These are phyloP conservation scores for Delitschia confertaspora DNA, from an alignment of 495 filamentous ascomycete genomes.

Conservation along the genomic window DNA sequence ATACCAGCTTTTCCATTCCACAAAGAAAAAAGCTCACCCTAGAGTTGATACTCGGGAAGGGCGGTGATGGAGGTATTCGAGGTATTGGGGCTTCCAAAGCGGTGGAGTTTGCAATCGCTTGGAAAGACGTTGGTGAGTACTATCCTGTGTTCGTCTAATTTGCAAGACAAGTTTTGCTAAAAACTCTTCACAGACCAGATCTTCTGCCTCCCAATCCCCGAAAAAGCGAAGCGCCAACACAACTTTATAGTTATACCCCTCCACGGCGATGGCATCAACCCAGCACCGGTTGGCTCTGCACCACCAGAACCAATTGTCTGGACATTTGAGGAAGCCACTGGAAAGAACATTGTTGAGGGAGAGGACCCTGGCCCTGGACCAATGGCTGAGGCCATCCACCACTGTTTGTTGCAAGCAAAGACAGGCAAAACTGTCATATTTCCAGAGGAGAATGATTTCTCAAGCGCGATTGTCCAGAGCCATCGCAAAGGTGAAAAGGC, in stretches of 20 bases:
- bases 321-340: constrained; percentile 39
- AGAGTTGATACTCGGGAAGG: constrained; percentile 43
- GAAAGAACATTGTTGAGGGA: constrained; percentile 25
- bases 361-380: constrained; percentile 23
- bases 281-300: constrained; percentile 29
- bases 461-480: constrained; percentile 65
- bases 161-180: not conserved
- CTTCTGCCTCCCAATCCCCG: constrained; percentile 69
- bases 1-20: constrained; percentile 43
- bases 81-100: constrained; percentile 55
- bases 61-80: constrained; percentile 52
- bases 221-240: constrained; percentile 78
- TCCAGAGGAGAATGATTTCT: constrained; percentile 66
- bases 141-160: not conserved
- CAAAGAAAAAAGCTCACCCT: constrained; percentile 87
- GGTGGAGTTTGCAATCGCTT: constrained; percentile 60
- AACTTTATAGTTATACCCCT: constrained; percentile 81
- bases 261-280: constrained; percentile 48
- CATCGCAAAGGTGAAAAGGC: constrained; percentile 84
- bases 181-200: constrained; percentile 48
- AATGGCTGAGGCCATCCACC: constrained; percentile 36
- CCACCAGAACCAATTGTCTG: constrained; percentile 68
- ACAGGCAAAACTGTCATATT: constrained; percentile 55
- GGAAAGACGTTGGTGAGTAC: constrained; percentile 66
- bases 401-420: constrained; percentile 29